Percentiles rank a stretch among this genome's conserved stretches.
Evolutionary conservation across 306 rosid species (phyloP).

Genomic region (Potentilla sterilis): DNA sequence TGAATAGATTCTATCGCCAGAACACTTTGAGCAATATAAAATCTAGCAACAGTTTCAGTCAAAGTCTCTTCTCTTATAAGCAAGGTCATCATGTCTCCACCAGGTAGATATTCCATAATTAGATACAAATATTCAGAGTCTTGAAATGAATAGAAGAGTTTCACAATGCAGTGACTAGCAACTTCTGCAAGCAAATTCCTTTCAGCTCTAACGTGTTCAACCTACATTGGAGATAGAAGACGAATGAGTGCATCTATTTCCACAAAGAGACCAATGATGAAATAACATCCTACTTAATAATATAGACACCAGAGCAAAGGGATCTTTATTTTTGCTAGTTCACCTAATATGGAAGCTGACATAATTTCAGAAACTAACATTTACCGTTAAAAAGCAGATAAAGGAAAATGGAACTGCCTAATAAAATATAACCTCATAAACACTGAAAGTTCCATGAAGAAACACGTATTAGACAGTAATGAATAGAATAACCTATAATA

Average conservation of each 20-base stretch:
- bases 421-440: not conserved
- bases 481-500: not conserved
- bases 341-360: not conserved
- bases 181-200: conserved; percentile 93
- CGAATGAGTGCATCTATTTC: conserved; percentile 9
- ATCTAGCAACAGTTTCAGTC: conserved; percentile 85
- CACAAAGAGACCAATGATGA: not conserved
- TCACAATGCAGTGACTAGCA: conserved; percentile 87
- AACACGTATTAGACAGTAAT: not conserved
- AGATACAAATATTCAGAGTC: conserved; percentile 80
- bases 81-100: conserved; percentile 96
- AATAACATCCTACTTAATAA: not conserved
- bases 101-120: conserved; percentile 93
- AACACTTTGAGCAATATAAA: conserved; percentile 66
- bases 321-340: not conserved
- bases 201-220: conserved; percentile 79
- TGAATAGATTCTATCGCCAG: conserved; percentile 90
- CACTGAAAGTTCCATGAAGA: not conserved
- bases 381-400: not conserved
- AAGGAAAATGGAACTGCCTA: not conserved
- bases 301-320: not conserved
- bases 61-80: conserved; percentile 91
- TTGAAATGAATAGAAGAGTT: conserved; percentile 90
- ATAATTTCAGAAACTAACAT: not conserved
- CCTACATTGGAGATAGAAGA: conserved; percentile 32